A percentile compares a stretch with the other conserved stretches of the same genome.
These are phyloP conservation scores for Symmetrospora coprosmae DNA, from an alignment of 768 basidiomycete genomes.

Conservation along the genomic window DNA sequence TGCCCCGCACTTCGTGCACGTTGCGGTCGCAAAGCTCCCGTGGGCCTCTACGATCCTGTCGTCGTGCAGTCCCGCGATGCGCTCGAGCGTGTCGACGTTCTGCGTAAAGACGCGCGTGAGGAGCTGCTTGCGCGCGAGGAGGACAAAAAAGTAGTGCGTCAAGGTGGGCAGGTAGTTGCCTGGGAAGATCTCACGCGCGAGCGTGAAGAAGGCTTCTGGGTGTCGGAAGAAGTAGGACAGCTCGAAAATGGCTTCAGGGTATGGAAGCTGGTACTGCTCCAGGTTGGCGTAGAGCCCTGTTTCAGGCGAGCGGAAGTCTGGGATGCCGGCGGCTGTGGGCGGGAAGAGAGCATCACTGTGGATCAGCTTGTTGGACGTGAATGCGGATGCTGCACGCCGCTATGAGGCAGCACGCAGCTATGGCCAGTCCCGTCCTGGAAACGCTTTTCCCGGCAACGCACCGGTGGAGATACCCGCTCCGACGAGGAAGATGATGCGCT, in stretches of 20 bases:
- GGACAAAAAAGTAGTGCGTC: conserved; percentile 75
- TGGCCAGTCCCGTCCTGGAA: no score
- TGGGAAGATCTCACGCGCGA: conserved; percentile 86
- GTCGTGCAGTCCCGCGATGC: conserved; percentile 60
- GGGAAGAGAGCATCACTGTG: no score
- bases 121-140: conserved; percentile 55
- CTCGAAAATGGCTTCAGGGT: conserved; percentile 93
- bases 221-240: conserved; percentile 47
- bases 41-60: conserved; percentile 82
- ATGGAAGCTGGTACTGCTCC: conserved; percentile 40
- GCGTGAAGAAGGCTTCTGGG: conserved; percentile 52
- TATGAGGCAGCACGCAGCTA: no score
- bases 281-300: conserved; percentile 50
- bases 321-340: conserved; percentile 43
- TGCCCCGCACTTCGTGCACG: conserved; percentile 60
- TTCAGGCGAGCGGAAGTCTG: conserved; percentile 74
- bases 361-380: no score
- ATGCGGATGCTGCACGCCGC: no score
- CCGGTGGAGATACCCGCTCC: conserved; percentile 19
- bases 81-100: conserved; percentile 80
- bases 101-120: conserved; percentile 51
- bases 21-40: conserved; percentile 77
- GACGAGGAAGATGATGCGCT: conserved; percentile 20
- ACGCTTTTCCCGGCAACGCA: no score
- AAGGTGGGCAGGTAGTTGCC: conserved; percentile 69